Evolutionary conservation across 306 rosid genomes (phyloP).

Genomic region (Sicyos edulis): DNA sequence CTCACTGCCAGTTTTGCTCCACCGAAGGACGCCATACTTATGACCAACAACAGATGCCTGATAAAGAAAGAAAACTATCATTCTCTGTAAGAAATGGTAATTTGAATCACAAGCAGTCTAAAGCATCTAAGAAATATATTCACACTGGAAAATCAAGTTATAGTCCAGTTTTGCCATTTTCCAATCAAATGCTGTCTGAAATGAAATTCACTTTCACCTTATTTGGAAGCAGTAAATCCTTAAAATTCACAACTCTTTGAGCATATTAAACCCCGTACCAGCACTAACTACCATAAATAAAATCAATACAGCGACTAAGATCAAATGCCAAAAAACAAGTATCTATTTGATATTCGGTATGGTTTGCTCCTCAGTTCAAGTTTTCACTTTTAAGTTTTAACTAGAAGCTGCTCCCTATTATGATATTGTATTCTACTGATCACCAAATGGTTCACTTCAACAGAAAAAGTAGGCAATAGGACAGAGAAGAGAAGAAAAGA

Average conservation of each 20-base stretch:
- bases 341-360: neutral
- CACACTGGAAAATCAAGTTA: constrained; percentile 1
- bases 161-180: neutral
- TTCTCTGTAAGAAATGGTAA: neutral
- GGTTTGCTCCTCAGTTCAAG: neutral
- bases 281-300: constrained; percentile 6
- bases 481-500: too few species aligned
- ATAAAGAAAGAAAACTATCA: constrained; percentile 17
- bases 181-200: neutral
- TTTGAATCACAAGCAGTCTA: neutral
- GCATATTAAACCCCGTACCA: neutral
- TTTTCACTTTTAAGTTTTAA: neutral
- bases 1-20: constrained; percentile 97
- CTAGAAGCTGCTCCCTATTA: neutral
- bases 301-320: neutral
- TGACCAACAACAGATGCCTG: constrained; percentile 98
- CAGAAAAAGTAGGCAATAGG: neutral
- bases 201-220: neutral
- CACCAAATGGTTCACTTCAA: neutral
- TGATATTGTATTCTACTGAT: too few species aligned
- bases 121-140: neutral
- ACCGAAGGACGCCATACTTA: constrained; percentile 88
- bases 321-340: neutral
- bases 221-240: neutral
- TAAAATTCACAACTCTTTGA: neutral